These are phyloP conservation scores for Cyathus olla DNA, from an alignment of 1,284 basidiomycete species.

Conservation along the genomic window DNA sequence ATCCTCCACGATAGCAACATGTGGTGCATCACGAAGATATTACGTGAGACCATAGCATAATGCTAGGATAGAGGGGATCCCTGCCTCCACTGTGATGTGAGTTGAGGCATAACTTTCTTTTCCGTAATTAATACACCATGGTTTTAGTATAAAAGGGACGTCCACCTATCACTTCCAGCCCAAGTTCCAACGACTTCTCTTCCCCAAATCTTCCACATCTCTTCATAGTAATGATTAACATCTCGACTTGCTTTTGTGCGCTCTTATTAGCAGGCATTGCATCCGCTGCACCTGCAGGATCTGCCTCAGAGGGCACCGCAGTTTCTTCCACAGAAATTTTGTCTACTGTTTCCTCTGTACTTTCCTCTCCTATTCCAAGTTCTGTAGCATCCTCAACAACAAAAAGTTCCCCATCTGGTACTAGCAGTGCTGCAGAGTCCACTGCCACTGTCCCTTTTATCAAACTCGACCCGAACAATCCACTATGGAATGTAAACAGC, in stretches of 20 bases:
- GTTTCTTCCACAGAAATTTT: not conserved
- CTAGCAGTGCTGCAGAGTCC: slow-evolving; percentile 8
- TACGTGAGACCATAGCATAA: too few species aligned
- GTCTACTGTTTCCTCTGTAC: not conserved
- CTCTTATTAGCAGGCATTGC: slow-evolving; percentile 38
- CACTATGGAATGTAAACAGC: slow-evolving; percentile 48
- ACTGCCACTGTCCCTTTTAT: slow-evolving; percentile 58
- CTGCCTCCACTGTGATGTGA: too few species aligned
- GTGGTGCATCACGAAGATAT: too few species aligned
- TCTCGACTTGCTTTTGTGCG: slow-evolving; percentile 39
- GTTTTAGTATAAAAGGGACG: too few species aligned
- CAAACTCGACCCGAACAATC: slow-evolving; percentile 62
- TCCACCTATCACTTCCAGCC: too few species aligned
- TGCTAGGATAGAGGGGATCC: too few species aligned
- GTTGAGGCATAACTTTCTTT: too few species aligned
- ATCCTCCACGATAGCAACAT: too few species aligned
- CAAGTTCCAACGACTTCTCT: not conserved
- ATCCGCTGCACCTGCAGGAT: slow-evolving; percentile 28
- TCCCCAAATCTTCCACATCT: not conserved
- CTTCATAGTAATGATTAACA: slow-evolving; percentile 23
- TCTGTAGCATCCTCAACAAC: not conserved
- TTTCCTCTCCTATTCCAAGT: not conserved
- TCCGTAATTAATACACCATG: too few species aligned
- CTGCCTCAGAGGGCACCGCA: slow-evolving; percentile 2
- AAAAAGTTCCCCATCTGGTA: not conserved